Conservation (phyloP, 2,329 filamentous ascomycete genomes). For the Teratosphaeriaceae sp. region DNA sequence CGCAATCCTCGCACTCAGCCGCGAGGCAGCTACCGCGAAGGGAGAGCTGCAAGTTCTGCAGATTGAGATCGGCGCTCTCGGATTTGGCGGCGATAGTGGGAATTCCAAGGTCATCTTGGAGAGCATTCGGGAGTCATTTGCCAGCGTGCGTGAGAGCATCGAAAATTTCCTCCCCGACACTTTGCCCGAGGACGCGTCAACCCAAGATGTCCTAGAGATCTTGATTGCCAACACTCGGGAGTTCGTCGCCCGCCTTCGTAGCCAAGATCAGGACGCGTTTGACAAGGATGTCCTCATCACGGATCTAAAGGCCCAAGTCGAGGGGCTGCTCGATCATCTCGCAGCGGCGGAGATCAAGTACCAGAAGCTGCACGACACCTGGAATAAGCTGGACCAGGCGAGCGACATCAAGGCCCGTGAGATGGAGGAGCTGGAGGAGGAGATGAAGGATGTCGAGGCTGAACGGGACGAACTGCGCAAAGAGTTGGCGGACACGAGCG, state of each 20-base stretch:
- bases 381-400: slow-evolving; percentile 30
- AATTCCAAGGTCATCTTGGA: slow-evolving; percentile 31
- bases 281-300: slow-evolving; percentile 22
- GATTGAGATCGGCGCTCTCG: slow-evolving; percentile 39
- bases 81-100: slow-evolving; percentile 29
- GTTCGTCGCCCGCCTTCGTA: slow-evolving; percentile 31
- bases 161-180: slow-evolving; percentile 35
- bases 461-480: slow-evolving; percentile 17
- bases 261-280: slow-evolving; percentile 30
- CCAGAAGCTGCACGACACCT: slow-evolving; percentile 31
- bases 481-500: slow-evolving; percentile 18
- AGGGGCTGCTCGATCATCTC: slow-evolving; percentile 30
- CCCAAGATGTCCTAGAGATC: slow-evolving; percentile 34
- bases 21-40: slow-evolving; percentile 34
- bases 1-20: slow-evolving; percentile 33
- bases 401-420: slow-evolving; percentile 33
- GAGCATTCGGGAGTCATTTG: slow-evolving; percentile 37
- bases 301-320: slow-evolving; percentile 32
- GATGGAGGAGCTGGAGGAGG: slow-evolving; percentile 27
- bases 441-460: slow-evolving; percentile 23
- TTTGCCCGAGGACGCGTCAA: slow-evolving; percentile 31
- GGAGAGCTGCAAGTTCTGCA: slow-evolving; percentile 36
- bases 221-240: slow-evolving; percentile 27
- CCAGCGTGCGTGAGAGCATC: slow-evolving; percentile 32
- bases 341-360: slow-evolving; percentile 30